Evolutionary conservation across 257 asterid species (phyloP).

Genomic region (Knoxia roxburghii): DNA sequence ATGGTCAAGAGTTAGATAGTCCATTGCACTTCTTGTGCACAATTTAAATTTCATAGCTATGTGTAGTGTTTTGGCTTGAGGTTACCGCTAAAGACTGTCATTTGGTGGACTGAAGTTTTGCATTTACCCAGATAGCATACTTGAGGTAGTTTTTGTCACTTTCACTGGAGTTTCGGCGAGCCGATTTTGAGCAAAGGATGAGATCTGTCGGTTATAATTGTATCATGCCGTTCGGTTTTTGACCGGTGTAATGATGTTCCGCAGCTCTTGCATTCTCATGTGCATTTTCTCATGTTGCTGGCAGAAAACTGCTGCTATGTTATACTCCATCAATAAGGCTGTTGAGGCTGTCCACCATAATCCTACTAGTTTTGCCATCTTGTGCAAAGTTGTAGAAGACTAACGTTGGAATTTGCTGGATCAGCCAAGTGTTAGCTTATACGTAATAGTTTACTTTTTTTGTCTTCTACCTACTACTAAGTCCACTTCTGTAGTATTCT

Average conservation of each 20-base stretch:
- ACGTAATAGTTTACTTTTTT: constrained; percentile 27
- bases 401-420: constrained; percentile 52
- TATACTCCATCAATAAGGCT: constrained; percentile 49
- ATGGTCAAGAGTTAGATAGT: constrained; percentile 39
- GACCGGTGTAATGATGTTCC: constrained; percentile 42
- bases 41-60: constrained; percentile 20
- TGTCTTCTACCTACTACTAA: constrained; percentile 28
- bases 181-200: constrained; percentile 24
- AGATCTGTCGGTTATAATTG: constrained; percentile 21
- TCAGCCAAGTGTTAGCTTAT: constrained; percentile 44
- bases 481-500: constrained; percentile 17
- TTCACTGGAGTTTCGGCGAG: constrained; percentile 28
- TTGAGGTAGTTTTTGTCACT: constrained; percentile 14
- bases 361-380: constrained; percentile 26
- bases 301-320: constrained; percentile 28
- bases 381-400: constrained; percentile 31
- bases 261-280: constrained; percentile 23
- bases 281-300: constrained; percentile 21
- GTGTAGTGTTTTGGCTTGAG: constrained; percentile 18
- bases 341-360: constrained; percentile 38
- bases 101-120: constrained; percentile 38
- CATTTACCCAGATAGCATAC: constrained; percentile 20
- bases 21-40: constrained; percentile 25
- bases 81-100: constrained; percentile 18
- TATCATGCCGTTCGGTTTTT: constrained; percentile 15